A percentile compares a stretch with the other conserved stretches of the same genome.
These are phyloP conservation scores for Berkeleyomyces basicola DNA, from an alignment of 2,329 filamentous ascomycete genomes.

Conservation along the genomic window DNA sequence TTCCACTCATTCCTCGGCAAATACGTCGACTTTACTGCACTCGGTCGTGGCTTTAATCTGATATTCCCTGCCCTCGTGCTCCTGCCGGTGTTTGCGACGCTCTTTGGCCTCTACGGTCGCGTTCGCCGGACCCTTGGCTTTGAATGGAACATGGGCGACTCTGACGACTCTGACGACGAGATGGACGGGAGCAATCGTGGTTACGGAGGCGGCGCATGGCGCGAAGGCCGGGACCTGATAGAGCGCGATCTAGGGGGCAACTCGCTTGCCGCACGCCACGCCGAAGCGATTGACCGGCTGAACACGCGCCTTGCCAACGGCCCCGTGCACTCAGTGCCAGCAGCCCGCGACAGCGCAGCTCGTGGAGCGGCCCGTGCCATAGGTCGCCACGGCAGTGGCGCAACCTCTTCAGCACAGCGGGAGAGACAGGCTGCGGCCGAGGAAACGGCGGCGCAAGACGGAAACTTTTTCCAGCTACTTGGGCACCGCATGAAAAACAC, in stretches of 20 bases:
- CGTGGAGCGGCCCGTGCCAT: conserved; percentile 20
- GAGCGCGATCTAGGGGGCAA: conserved; percentile 64
- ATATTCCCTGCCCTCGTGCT: conserved; percentile 82
- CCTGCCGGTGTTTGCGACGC: conserved; percentile 65
- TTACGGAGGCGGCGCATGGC: conserved; percentile 71
- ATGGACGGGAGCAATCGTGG: conserved; percentile 54
- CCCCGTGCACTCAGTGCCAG: conserved; percentile 33
- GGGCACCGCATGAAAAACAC: conserved; percentile 83
- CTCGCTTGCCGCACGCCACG: conserved; percentile 34
- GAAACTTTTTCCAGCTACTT: conserved; percentile 70
- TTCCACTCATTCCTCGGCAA: conserved; percentile 80
- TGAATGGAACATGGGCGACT: conserved; percentile 56
- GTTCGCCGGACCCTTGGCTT: conserved; percentile 65
- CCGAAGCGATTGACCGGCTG: conserved; percentile 21
- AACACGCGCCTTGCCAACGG: conserved; percentile 20
- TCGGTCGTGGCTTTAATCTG: conserved; percentile 72
- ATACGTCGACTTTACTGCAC: conserved; percentile 64
- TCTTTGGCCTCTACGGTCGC: conserved; percentile 79
- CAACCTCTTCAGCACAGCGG: conserved; percentile 18
- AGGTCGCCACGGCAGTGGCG: conserved; percentile 15
- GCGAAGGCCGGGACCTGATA: conserved; percentile 80
- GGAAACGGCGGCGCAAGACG: conserved; percentile 50
- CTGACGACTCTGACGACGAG: conserved; percentile 43
- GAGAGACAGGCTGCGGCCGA: conserved; percentile 16
- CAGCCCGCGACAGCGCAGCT: conserved; percentile 15